Evolutionary conservation across 106 monocot species (phyloP), one percentile per base, ranked within the genome.

Genomic region (Phalaenopsis equestris): DNA sequence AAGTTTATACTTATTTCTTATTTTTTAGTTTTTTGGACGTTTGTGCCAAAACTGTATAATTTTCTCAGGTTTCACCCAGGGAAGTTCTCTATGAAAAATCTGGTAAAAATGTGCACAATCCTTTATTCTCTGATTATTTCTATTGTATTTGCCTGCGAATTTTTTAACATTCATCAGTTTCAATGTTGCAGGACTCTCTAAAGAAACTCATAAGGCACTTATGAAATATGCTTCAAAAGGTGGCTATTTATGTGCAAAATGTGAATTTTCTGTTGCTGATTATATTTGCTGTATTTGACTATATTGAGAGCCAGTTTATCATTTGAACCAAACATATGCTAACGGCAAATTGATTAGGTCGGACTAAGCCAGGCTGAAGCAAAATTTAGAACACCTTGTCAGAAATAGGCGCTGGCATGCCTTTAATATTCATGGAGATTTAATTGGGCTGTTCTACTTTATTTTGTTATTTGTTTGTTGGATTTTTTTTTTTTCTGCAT

Each of bases 31-130:
- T 65, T 81, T 4, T 77, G 46, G 5, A 67, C 16, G 48, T 56
- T 18, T 36, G 52, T 78, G 38, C 47, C 55, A 43, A 70, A 83
- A 8, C 73, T 45, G 46, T 24, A 36, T 12, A 5, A 16, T 45
- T 77, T 86, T 81, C 84, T 18, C 86, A 97, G 96, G 89, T 97
- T 43, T 94, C 97, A 45, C 97, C 97, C 49, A 92, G 82, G 75
- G 97, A 98, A 89, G 61, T 98, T 79, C 75, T 98, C 72, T 94
- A 90, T 87, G 97, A 94, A 83, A 90, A 49, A 80, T 81, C 87
- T 86, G 97, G 97, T 97, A 18, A 57, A 55, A 23, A 15, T 42
- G 9, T 19, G 56, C 18, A 38, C 38, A 38, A 38, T 30, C 23
- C 2, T 48, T 56, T 82, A 5, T 43, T 41, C 65, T 77, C 65